Evolutionary conservation across 2,329 filamentous ascomycete genomes (phyloP).

Genomic region (Aspergillus piperis): DNA sequence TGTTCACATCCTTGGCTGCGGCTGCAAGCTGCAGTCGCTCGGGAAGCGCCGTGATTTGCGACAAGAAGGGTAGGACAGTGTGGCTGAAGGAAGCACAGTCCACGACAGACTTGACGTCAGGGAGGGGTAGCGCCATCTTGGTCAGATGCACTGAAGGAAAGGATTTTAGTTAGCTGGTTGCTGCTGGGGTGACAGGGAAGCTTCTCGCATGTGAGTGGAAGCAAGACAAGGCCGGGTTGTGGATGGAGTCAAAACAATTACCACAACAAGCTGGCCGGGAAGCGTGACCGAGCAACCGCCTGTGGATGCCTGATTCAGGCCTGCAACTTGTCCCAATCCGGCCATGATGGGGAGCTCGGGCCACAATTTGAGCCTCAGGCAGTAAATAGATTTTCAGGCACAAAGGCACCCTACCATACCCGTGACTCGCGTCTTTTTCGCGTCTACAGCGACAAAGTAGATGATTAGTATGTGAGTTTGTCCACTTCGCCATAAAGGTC

Average conservation of each 20-base stretch:
- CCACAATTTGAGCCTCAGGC: neutral
- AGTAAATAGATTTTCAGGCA: neutral
- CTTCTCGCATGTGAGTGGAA: constrained; percentile 16
- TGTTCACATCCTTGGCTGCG: constrained; percentile 60
- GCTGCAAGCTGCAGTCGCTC: constrained; percentile 62
- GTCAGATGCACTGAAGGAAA: neutral
- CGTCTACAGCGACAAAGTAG: neutral
- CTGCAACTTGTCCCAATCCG: neutral
- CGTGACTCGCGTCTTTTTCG: constrained; percentile 23
- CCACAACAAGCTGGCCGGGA: neutral
- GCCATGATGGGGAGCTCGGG: neutral
- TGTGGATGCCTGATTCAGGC: neutral
- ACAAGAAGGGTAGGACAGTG: constrained; percentile 73
- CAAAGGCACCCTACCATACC: constrained; percentile 7
- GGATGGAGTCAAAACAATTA: neutral
- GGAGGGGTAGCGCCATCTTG: constrained; percentile 64
- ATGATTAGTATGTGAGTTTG: too few species aligned
- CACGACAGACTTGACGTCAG: constrained; percentile 66
- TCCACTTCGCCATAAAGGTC: neutral
- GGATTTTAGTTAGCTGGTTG: neutral
- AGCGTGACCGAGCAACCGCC: neutral
- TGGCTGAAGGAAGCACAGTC: constrained; percentile 76
- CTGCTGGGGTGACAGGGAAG: constrained; percentile 8
- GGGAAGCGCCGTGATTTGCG: constrained; percentile 70
- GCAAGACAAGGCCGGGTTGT: neutral